These are phyloP conservation scores for Cladosporium sp. DNA, from an alignment of 2,329 filamentous ascomycete species.

Conservation along the genomic window DNA sequence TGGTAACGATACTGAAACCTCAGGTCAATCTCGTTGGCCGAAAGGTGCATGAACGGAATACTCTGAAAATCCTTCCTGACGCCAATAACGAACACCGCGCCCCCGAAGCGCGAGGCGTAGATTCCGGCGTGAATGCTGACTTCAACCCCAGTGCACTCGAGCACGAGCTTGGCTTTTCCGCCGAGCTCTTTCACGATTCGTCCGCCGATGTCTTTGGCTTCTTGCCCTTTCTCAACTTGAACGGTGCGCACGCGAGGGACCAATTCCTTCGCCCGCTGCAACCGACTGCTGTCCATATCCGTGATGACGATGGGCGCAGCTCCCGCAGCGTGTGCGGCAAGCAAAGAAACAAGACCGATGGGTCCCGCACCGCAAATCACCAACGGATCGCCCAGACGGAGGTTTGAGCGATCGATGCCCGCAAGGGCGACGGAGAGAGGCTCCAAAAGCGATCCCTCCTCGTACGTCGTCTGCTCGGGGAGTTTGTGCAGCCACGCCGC, in stretches of 20 bases:
- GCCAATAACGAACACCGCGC: slow-evolving; percentile 94
- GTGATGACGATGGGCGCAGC: slow-evolving; percentile 41
- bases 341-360: slow-evolving; percentile 36
- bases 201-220: slow-evolving; percentile 33
- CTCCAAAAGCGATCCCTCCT: slow-evolving; percentile 46
- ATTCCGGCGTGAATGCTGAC: slow-evolving; percentile 81
- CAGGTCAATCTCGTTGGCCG: slow-evolving; percentile 86
- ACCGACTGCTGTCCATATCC: slow-evolving; percentile 39
- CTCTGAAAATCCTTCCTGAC: slow-evolving; percentile 93
- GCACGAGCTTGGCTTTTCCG: slow-evolving; percentile 71
- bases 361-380: slow-evolving; percentile 35
- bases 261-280: slow-evolving; percentile 34
- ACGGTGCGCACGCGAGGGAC: slow-evolving; percentile 32
- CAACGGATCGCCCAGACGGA: slow-evolving; percentile 38
- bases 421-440: slow-evolving; percentile 47
- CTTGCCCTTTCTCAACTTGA: slow-evolving; percentile 33
- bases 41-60: slow-evolving; percentile 91
- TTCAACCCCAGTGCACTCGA: slow-evolving; percentile 96
- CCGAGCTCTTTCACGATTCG: slow-evolving; percentile 38
- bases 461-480: slow-evolving; percentile 34
- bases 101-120: slow-evolving; percentile 88
- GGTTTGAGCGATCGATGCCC: slow-evolving; percentile 35
- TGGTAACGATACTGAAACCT: slow-evolving; percentile 95
- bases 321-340: slow-evolving; percentile 42
- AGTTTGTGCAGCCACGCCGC: slow-evolving; percentile 32